Base-by-base conservation (phyloP, 1,284 basidiomycete genomes). In the Lignosus rhinocerotis region DNA sequence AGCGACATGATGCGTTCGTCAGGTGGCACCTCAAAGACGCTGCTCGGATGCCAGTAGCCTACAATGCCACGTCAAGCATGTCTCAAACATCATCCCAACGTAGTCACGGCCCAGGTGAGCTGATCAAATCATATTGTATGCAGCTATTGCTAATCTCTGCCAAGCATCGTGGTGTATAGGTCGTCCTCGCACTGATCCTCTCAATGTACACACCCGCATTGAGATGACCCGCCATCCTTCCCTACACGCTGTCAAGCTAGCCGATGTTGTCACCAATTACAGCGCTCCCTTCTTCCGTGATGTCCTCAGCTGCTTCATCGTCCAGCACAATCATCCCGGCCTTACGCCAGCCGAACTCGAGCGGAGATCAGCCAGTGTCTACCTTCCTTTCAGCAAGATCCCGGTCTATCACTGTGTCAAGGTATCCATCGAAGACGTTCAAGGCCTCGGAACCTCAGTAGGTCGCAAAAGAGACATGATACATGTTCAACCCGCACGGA, bases 241-340 rank as follows among this genome's bases (percentile, higher is more conserved):
- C 14, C 36, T 47, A 17, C 41, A 41, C 17, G 34, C 34, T 4
- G 46, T 55, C 14, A 33, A 21, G 16, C 42, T 48, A 21, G 38
- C 33, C 5, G 51, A 45, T 14, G 36, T 30, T 5, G 8, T 21
- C 25, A n/a, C 11, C 69, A 72, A 45, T 66, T 74, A 75, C 50
- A 66, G 69, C 1, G 72, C 72, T 4, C 48, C 47, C 1, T 62
- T 59, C 38, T 71, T 76, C 50, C 55, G 51, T 6, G 64, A 68
- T 21, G 71, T 69, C 5, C 65, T 74, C 17, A 60, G 68, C 6
- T 64, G 63, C 2, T 74, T 64, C 46, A 60, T 71, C 17, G 61
- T 66, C 10, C 34, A 17, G 8, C 19, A 31, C 34, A 47, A 48
- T 36, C 4, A 59, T 21, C 59, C 62, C 4, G n/a, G 11, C 0